Evolutionary conservation across 2,329 filamentous ascomycete genomes (phyloP), one percentile per base, ranked within the genome.

Genomic region (Lasiodiplodia citricola): DNA sequence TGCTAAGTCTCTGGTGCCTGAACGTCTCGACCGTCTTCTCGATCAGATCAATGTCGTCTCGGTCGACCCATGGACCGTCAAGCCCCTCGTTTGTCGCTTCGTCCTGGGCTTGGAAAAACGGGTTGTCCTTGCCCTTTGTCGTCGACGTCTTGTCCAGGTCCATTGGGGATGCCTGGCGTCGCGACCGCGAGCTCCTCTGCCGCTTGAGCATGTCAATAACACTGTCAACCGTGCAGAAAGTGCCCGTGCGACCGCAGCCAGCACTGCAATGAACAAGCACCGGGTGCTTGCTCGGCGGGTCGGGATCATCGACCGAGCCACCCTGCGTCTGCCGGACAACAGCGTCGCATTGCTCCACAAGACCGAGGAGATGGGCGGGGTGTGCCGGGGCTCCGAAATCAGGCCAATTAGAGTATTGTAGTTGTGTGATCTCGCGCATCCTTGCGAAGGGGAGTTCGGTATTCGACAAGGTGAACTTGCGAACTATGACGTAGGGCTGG

Each of bases 401-500:
- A 0, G 96, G 96, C 96, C 96, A 99, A n/a, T 91, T 90, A 0
- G 93, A 90, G 78, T 97, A 98, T 77, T 98, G 94, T 16, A 99
- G 83, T 74, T 99, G 96, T 0, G 94, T 97, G 70, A 99, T 91
- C 79, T 98, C 94, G 28, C 95, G 91, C 72, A 97, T 91, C 0
- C 93, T 92, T 23, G 89, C 88, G 75, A 97, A 97, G 0, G 95
- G 94, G 69, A 92, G 87, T 1, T 87, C 84, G 2, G 88, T 83
- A 77, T 98, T 93, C 1, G 90, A 90, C 35, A 99, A 83, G 0
- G 92, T 91, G 75, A 98, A 96, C 77, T 96, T 96, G 56, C 96
- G 91, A 51, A 98, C 88, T 60, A 91, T 90, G 65, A 96, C 93
- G 76, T 90, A 91, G 1, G 93, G 92, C 4, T 87, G 81, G 35